Base-by-base conservation (phyloP, 805 yeast species). In the Grigorovia transvaalensis region DNA sequence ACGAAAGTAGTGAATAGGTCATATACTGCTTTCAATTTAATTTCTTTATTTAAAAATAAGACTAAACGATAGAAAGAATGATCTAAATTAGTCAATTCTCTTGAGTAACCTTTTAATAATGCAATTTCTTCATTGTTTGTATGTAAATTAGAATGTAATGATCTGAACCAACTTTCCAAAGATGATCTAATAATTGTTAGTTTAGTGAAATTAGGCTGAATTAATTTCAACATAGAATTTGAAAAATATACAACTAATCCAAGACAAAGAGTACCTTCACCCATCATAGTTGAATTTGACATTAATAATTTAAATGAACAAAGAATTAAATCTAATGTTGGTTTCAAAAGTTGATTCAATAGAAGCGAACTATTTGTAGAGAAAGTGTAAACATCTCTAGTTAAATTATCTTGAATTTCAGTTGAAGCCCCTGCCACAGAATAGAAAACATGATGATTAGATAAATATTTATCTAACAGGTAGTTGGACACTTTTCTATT, bases 121-220 rank as follows among this genome's bases (percentile, higher is more conserved):
- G 96, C 97, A 59, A 90, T 82, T 64, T 90, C 96, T 69, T 90
- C 98, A 59, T 78, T 80, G 64, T 83, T 85, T 47, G 79, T 71
- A 29, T 88, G 88, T 17, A 90, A 73, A 63, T 88, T 84, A 1
- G 96, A 82, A 68, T 90, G 97, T 27, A 84, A 76, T 17, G 85
- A 78, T 58, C 96, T 80, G 59, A 88, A 84, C 62, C 84, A 83
- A 54, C 96, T 95, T 66, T 90, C 97, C 50, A 88, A 73, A 47
- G 80, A 77, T 17, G 95, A 89, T 60, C 82, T 81, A 53, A 81
- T 81, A 49, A 86, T 76, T 1, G 93, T 85, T 47, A 87, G 72
- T 62, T 78, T 84, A 15, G 96, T 90, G 63, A 90, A 90, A 48
- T 93, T 93, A 18, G 98, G 98, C 3, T 96, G 87, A 58, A 89